These are phyloP conservation scores for Crotalaria pallida DNA, from an alignment of 306 rosid species.

Conservation along the genomic window DNA sequence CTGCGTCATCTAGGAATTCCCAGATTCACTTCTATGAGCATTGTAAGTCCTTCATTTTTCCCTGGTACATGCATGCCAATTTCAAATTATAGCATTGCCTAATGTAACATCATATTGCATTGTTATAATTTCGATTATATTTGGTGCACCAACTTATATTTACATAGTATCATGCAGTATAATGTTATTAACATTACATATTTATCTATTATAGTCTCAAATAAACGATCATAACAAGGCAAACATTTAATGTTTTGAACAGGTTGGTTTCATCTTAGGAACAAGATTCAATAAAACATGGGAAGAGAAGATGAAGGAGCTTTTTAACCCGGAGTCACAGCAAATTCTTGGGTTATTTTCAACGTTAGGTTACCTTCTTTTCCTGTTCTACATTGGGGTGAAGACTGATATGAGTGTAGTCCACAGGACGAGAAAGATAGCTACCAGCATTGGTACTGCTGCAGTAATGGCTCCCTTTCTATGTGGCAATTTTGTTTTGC, in stretches of 20 bases:
- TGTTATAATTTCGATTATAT: too few species aligned
- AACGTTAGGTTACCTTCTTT: conserved; percentile 49
- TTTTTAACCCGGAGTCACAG: conserved; percentile 43
- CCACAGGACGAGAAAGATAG: conserved; percentile 25
- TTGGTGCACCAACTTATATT: too few species aligned
- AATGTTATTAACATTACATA: too few species aligned
- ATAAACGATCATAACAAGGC: too few species aligned
- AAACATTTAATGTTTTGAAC: not conserved
- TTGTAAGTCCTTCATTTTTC: conserved; percentile 22
- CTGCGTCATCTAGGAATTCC: conserved; percentile 30
- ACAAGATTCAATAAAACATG: not conserved
- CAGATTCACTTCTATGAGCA: conserved; percentile 35
- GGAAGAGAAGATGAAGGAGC: not conserved
- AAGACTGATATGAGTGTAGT: conserved; percentile 51
- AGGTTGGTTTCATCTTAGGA: conserved; percentile 29
- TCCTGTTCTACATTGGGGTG: conserved; percentile 57
- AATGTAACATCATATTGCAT: not conserved
- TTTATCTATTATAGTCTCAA: too few species aligned
- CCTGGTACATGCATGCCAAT: not conserved
- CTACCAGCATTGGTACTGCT: conserved; percentile 30
- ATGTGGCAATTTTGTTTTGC: conserved; percentile 6
- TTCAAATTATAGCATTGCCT: not conserved
- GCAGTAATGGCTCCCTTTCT: conserved; percentile 36
- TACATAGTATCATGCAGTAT: too few species aligned
- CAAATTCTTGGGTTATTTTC: conserved; percentile 37